Percentiles rank a stretch among this genome's conserved stretches.
Conservation (phyloP, 176 grass and related monocot species). For the Olyra latifolia region DNA sequence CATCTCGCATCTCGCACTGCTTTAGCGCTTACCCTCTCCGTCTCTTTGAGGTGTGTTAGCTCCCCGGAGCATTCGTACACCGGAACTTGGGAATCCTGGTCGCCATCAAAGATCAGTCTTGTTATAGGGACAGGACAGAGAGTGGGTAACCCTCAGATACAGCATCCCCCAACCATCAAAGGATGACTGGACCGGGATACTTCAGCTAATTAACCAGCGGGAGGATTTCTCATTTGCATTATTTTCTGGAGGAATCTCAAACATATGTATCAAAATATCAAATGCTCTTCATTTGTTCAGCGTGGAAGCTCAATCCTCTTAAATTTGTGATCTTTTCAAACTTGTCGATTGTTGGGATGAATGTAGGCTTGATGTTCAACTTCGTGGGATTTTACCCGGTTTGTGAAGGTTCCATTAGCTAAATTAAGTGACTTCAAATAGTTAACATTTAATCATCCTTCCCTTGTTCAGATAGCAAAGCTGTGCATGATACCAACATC, state of each 20-base stretch:
- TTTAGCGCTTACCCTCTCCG: background rate
- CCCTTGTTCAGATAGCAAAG: conserved; percentile 78
- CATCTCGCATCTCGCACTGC: conserved; percentile 29
- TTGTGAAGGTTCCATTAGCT: conserved; percentile 4
- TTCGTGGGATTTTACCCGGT: conserved; percentile 98
- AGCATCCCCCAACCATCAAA: too few species aligned
- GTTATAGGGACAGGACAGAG: too few species aligned
- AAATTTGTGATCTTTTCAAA: conserved; percentile 92
- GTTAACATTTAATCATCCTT: conserved; percentile 10
- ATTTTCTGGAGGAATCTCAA: too few species aligned
- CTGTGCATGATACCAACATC: conserved; percentile 97
- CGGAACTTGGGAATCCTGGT: background rate
- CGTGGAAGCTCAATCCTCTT: background rate
- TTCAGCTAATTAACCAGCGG: too few species aligned
- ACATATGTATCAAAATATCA: too few species aligned
- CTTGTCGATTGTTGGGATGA: conserved; percentile 93
- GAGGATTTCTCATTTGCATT: too few species aligned
- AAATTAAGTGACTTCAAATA: background rate
- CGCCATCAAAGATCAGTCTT: too few species aligned
- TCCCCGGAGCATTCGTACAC: background rate
- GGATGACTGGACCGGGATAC: too few species aligned
- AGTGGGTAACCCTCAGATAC: too few species aligned
- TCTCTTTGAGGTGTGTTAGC: background rate
- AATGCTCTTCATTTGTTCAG: too few species aligned
- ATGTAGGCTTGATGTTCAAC: conserved; percentile 95